phyloP scores from a whole-genome alignment of 2,329 filamentous ascomycete species.

The Aspergillus pseudoviridinutans region DNA sequence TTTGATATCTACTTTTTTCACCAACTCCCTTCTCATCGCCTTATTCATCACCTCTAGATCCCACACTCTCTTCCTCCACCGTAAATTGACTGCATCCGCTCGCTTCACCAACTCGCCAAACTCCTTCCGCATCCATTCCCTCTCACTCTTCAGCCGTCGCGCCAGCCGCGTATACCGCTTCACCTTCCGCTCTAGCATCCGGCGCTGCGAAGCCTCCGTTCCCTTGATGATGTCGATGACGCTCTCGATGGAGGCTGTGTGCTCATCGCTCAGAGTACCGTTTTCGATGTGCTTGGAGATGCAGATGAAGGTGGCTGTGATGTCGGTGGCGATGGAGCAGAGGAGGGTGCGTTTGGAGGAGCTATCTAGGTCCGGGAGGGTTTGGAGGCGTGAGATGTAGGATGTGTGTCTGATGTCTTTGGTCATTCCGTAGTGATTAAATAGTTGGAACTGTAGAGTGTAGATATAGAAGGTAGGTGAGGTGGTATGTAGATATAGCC shows the following conservation, averaged over 20 bases:
- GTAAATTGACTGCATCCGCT: constrained; percentile 12
- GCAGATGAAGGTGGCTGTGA: constrained; percentile 25
- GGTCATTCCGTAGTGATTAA: not conserved
- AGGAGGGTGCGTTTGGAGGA: constrained; percentile 24
- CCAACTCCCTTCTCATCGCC: constrained; percentile 5
- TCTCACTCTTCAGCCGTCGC: constrained; percentile 16
- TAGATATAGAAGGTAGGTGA: not conserved
- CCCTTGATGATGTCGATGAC: constrained; percentile 24
- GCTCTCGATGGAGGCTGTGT: constrained; percentile 24
- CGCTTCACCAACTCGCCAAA: constrained; percentile 15
- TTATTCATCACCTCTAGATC: constrained; percentile 1
- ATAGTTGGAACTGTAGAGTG: not conserved
- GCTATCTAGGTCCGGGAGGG: constrained; percentile 18
- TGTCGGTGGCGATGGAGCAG: constrained; percentile 27
- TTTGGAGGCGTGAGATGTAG: constrained; percentile 15
- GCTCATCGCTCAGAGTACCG: constrained; percentile 18
- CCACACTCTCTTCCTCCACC: constrained; percentile 12
- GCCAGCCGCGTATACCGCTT: constrained; percentile 14
- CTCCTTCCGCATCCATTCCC: constrained; percentile 16
- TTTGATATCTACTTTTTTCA: constrained; percentile 1
- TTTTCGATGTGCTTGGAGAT: constrained; percentile 24
- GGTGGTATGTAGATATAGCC: too few relatives aligned
- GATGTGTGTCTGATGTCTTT: not conserved
- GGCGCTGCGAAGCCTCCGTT: constrained; percentile 14
- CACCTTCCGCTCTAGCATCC: constrained; percentile 18